These are phyloP conservation scores for Wickerhamomyces sp. DNA, from an alignment of 1,139 yeast genomes.

Conservation along the genomic window DNA sequence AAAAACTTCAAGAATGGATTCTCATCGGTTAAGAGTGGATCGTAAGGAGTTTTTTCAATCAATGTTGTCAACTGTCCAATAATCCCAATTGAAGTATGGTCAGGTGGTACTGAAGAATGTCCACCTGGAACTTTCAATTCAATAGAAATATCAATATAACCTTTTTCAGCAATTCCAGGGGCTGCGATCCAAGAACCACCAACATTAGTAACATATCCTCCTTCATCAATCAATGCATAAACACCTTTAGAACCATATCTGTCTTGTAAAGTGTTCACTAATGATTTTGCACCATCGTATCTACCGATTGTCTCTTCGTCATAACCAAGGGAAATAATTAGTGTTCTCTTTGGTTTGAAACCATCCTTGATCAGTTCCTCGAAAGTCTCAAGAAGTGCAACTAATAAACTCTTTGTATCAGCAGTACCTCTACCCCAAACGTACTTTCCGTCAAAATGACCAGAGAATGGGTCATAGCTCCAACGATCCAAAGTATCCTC, in stretches of 20 bases:
- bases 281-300: constrained; percentile 42
- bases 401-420: constrained; percentile 50
- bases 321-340: constrained; percentile 51
- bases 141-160: constrained; percentile 46
- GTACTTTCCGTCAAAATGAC: constrained; percentile 44
- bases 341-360: constrained; percentile 42
- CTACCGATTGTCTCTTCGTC: constrained; percentile 59
- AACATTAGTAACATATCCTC: constrained; percentile 30
- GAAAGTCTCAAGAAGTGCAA: constrained; percentile 46
- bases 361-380: constrained; percentile 37
- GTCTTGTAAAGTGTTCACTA: constrained; percentile 35
- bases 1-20: constrained; percentile 44
- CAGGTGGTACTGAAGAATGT: constrained; percentile 66
- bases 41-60: constrained; percentile 43
- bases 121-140: constrained; percentile 57
- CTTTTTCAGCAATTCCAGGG: constrained; percentile 59
- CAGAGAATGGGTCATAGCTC: constrained; percentile 68
- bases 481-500: constrained; percentile 50
- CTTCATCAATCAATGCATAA: constrained; percentile 53
- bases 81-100: constrained; percentile 64
- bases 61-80: constrained; percentile 43
- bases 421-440: constrained; percentile 39
- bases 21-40: constrained; percentile 35
- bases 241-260: constrained; percentile 44
- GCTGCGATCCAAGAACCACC: constrained; percentile 40